These are phyloP conservation scores for Penicillium frequentans DNA, from an alignment of 2,329 filamentous ascomycete genomes.

Conservation along the genomic window DNA sequence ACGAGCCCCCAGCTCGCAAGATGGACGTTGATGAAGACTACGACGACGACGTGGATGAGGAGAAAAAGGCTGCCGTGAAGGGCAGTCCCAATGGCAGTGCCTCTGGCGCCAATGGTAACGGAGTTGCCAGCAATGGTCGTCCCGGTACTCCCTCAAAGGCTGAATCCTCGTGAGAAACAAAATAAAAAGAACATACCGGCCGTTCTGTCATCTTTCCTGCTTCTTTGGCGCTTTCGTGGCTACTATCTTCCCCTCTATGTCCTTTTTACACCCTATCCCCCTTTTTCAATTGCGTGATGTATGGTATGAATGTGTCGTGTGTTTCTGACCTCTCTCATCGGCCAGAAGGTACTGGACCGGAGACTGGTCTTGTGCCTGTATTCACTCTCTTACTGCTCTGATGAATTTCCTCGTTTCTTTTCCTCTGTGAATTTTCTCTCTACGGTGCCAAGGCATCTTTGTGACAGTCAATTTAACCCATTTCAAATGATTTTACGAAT, in stretches of 20 bases:
- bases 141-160: slow-evolving; percentile 32
- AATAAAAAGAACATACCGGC: slow-evolving; percentile 19
- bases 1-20: slow-evolving; percentile 85
- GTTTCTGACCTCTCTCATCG: slow-evolving; percentile 10
- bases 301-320: slow-evolving; percentile 25
- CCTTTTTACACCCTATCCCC: slow-evolving; percentile 14
- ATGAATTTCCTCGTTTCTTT: slow-evolving; percentile 17
- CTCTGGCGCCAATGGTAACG: slow-evolving; percentile 30
- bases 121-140: slow-evolving; percentile 24
- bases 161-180: slow-evolving; percentile 21
- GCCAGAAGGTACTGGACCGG: slow-evolving; percentile 13
- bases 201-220: not conserved
- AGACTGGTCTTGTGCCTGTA: slow-evolving; percentile 15
- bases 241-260: slow-evolving; percentile 15
- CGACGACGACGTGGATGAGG: slow-evolving; percentile 89
- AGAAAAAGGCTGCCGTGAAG: slow-evolving; percentile 53
- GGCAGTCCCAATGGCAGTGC: slow-evolving; percentile 36
- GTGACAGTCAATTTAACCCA: slow-evolving; percentile 15
- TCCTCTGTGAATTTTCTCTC: slow-evolving; percentile 22
- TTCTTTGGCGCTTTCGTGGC: not conserved
- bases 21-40: slow-evolving; percentile 99
- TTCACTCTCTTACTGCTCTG: slow-evolving; percentile 23
- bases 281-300: slow-evolving; percentile 19
- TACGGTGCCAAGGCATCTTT: slow-evolving; percentile 19
- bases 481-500: slow-evolving; percentile 2